Base-by-base conservation (phyloP, 805 yeast genomes). In the Candida silvicultrix region DNA sequence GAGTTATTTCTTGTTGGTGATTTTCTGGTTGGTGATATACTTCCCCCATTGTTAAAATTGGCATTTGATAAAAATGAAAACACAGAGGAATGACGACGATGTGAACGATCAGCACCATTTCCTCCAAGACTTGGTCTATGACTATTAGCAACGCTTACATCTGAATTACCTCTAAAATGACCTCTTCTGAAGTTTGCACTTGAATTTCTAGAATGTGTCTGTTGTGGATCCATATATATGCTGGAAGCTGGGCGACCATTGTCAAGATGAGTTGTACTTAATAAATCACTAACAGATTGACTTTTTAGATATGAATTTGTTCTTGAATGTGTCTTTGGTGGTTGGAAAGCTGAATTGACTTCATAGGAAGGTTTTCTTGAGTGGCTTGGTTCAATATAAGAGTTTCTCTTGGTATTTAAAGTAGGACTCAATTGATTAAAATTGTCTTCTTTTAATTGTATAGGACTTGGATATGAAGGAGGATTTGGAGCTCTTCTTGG, bases 401-500 rank as follows among this genome's bases (percentile, higher is more conserved):
- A 40, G 34, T 50, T 48, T 47, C 56, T 51, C 20, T 50, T 52
- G n/a, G n/a, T n/a, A 14, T 51, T 52, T 11, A 42, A 42, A 5
- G 46, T 45, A 16, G 60, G 59, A 0, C 61, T 52, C 29, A 51
- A 58, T 22, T 45, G 46, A 19, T 47, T 43, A 11, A 40, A 19
- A 29, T 45, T 46, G 5, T 44, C 48, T 16, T 47, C 50, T 35
- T 40, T 41, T n/a, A 46, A 59, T 42, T 66, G 68, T 3, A 68
- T 67, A 5, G 75, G 75, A 31, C 73, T 67, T 39, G 74, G 72
- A 28, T 64, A 65, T 1, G 71, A 55, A 3, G 89, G 89, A 1
- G 89, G 89, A 44, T 74, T 74, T 1, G 90, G 90, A 0, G 89
- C 86, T 55, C 70, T 80, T 63, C 89, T 71, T n/a, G 89, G 88